A percentile compares a stretch with the other conserved stretches of the same genome.
Evolutionary conservation across 176 grass and related monocot species (phyloP).

Genomic region (Carex parvula): DNA sequence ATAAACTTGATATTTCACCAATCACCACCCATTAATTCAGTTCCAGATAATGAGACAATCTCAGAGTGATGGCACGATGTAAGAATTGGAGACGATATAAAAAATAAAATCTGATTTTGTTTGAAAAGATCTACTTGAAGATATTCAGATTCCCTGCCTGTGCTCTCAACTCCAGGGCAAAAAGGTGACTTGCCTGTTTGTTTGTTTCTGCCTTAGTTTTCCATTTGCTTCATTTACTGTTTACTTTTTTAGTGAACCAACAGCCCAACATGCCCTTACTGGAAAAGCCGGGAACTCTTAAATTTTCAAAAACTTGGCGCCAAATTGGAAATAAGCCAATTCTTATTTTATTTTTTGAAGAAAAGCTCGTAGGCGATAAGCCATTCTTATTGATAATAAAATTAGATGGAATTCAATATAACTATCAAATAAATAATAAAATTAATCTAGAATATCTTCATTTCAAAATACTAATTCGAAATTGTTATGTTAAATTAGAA

Average conservation of each 20-base stretch:
- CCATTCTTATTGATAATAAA: too few relatives aligned
- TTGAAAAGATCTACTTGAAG: not conserved
- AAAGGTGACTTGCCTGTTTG: not conserved
- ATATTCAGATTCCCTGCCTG: not conserved
- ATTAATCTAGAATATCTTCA: too few relatives aligned
- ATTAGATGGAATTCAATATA: too few relatives aligned
- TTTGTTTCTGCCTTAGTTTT: not conserved
- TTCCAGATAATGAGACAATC: not conserved
- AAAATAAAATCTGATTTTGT: not conserved
- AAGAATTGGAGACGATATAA: not conserved
- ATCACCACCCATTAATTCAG: not conserved
- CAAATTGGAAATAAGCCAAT: not conserved
- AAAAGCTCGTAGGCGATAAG: too few relatives aligned
- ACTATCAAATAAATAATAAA: too few relatives aligned
- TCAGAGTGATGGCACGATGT: not conserved
- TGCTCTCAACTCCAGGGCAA: not conserved
- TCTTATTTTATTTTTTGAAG: not conserved
- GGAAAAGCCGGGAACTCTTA: slow-evolving; percentile 6
- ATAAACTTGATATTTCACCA: not conserved
- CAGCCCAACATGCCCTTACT: not conserved
- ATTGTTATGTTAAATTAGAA: too few relatives aligned
- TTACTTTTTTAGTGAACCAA: not conserved
- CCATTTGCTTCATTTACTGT: not conserved
- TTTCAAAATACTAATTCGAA: too few relatives aligned
- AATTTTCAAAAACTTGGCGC: slow-evolving; percentile 2